Percentiles rank a stretch among this genome's conserved stretches.
Evolutionary conservation across 1,139 yeast species (phyloP).

Genomic region (Blastobotrys aristatus): DNA sequence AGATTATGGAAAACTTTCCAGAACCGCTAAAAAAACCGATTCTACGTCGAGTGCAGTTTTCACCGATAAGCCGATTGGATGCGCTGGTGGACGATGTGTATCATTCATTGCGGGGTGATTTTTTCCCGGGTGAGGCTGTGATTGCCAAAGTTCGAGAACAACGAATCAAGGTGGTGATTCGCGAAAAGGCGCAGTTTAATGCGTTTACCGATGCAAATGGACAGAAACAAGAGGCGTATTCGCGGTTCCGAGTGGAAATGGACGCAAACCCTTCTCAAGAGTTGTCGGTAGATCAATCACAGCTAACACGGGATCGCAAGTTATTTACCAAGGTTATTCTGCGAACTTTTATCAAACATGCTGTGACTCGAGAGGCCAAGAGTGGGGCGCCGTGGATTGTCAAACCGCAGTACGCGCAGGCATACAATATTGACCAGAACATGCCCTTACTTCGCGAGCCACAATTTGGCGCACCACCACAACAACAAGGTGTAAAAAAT

Average conservation of each 20-base stretch:
- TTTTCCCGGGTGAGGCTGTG: conserved; percentile 87
- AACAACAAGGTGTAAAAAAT: background rate
- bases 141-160: conserved; percentile 47
- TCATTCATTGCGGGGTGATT: conserved; percentile 69
- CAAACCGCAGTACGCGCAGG: conserved; percentile 55
- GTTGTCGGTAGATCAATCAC: conserved; percentile 65
- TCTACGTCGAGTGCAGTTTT: conserved; percentile 75
- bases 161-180: conserved; percentile 46
- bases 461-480: background rate
- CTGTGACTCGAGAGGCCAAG: conserved; percentile 75
- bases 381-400: conserved; percentile 97
- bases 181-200: conserved; percentile 46
- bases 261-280: conserved; percentile 47
- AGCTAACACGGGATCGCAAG: conserved; percentile 76
- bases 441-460: conserved; percentile 29
- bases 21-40: conserved; percentile 90
- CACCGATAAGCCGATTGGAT: conserved; percentile 78
- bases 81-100: conserved; percentile 76
- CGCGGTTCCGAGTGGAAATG: conserved; percentile 64
- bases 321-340: conserved; percentile 86
- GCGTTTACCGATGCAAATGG: conserved; percentile 42
- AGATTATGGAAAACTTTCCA: conserved; percentile 79
- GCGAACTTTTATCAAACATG: conserved; percentile 80
- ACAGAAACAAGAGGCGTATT: conserved; percentile 51
- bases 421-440: conserved; percentile 34